A percentile compares a stretch with the other conserved stretches of the same genome.
Evolutionary conservation across 495 filamentous ascomycete genomes (phyloP).

Genomic region (Xylaria intraflava): DNA sequence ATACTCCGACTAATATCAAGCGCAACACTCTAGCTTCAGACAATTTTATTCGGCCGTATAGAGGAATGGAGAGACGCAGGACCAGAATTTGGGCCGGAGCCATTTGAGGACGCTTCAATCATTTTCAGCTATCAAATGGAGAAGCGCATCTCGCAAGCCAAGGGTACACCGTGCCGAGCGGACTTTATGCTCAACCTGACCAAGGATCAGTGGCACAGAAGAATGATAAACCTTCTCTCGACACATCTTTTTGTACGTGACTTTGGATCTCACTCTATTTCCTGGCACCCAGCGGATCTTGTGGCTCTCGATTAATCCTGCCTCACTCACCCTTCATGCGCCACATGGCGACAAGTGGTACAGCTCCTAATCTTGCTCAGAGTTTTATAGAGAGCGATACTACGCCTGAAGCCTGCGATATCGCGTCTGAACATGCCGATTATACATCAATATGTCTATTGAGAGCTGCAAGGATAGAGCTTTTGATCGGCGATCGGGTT

Average conservation of each 20-base stretch:
- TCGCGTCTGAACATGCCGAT: neutral
- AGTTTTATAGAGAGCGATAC: neutral
- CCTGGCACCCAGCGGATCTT: no score
- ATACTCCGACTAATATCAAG: no score
- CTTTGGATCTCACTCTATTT: neutral
- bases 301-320: no score
- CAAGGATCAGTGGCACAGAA: neutral
- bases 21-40: neutral
- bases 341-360: no score
- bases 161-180: neutral
- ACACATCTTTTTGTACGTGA: neutral
- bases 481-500: neutral
- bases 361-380: neutral
- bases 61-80: neutral
- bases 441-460: neutral
- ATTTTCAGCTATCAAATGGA: neutral
- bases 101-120: neutral
- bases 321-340: no score
- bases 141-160: neutral
- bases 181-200: neutral
- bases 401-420: neutral
- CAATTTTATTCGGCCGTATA: constrained; percentile 2
- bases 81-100: neutral
- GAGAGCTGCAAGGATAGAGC: neutral
- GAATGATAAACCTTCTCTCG: neutral